A percentile compares a stretch with the other conserved stretches of the same genome.
Evolutionary conservation across 306 rosid genomes (phyloP).

Genomic region (Fragaria vesca): DNA sequence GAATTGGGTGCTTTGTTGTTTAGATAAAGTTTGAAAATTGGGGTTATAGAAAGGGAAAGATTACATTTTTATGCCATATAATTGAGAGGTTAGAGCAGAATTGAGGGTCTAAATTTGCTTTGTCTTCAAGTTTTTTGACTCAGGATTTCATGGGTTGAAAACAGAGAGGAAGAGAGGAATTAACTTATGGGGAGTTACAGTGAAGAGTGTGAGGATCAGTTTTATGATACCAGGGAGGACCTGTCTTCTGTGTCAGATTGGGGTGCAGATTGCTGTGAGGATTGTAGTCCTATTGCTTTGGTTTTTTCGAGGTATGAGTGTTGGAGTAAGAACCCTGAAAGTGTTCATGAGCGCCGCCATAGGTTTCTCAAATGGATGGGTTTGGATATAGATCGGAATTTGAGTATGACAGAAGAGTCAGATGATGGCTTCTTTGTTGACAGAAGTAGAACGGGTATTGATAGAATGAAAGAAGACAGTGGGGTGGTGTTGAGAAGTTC

Average conservation of each 20-base stretch:
- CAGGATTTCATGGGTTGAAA: slow-evolving; percentile 39
- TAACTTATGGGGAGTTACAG: slow-evolving; percentile 28
- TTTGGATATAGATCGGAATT: slow-evolving; percentile 37
- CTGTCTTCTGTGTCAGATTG: slow-evolving; percentile 63
- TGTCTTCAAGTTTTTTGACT: slow-evolving; percentile 15
- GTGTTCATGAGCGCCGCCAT: slow-evolving; percentile 58
- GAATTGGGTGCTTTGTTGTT: slow-evolving; percentile 13
- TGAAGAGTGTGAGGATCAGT: slow-evolving; percentile 50
- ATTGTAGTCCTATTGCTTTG: slow-evolving; percentile 37
- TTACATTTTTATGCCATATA: slow-evolving; percentile 1
- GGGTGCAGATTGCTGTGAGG: slow-evolving; percentile 48
- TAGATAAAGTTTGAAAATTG: background rate
- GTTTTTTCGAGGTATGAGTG: slow-evolving; percentile 29
- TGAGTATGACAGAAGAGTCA: slow-evolving; percentile 22
- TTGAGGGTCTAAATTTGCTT: slow-evolving; percentile 15
- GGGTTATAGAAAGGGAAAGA: background rate
- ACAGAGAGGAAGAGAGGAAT: background rate
- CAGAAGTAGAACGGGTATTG: slow-evolving; percentile 25
- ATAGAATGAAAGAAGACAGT: slow-evolving; percentile 43
- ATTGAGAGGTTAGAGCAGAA: slow-evolving; percentile 15
- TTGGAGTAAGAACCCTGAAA: slow-evolving; percentile 45
- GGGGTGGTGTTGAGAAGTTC: slow-evolving; percentile 52
- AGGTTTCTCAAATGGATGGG: slow-evolving; percentile 69
- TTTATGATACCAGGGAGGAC: slow-evolving; percentile 73
- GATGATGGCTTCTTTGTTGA: slow-evolving; percentile 19